phyloP scores from a whole-genome alignment of 2,329 filamentous ascomycete species.

The Aspergillus ustus region DNA sequence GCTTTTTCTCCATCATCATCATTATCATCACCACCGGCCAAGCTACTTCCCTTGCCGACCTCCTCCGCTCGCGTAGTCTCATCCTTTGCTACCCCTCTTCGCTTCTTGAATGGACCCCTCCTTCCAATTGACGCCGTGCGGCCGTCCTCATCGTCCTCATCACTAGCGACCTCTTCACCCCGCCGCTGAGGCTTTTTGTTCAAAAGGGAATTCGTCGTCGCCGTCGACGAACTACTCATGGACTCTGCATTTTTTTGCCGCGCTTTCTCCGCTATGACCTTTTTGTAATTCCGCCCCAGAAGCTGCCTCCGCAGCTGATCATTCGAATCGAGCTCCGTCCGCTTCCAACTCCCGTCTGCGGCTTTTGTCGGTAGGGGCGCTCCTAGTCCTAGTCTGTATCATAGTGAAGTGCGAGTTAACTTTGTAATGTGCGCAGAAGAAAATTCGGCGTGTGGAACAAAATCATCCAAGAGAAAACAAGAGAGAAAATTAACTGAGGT shows the following conservation, averaged over 20 bases:
- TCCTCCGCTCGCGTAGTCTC: conserved; percentile 1
- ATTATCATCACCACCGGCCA: conserved; percentile 12
- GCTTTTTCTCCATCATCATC: conserved; percentile 10
- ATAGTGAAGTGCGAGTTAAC: neutral
- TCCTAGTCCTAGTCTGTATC: conserved; percentile 52
- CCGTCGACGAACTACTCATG: neutral
- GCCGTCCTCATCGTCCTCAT: conserved; percentile 48
- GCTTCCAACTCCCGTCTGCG: conserved; percentile 46
- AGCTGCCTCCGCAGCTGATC: conserved; percentile 52
- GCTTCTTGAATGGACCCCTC: conserved; percentile 26
- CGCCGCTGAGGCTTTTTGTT: neutral
- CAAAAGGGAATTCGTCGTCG: neutral
- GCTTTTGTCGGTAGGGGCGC: conserved; percentile 50
- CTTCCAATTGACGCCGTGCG: conserved; percentile 45
- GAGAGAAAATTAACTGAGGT: neutral
- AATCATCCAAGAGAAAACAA: conserved; percentile 8
- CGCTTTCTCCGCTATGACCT: conserved; percentile 47
- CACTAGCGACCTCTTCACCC: conserved; percentile 15
- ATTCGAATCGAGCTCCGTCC: conserved; percentile 46
- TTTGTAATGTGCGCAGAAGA: neutral
- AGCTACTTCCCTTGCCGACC: neutral
- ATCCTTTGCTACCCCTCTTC: conserved; percentile 11
- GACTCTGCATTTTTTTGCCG: conserved; percentile 35
- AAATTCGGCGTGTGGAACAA: neutral
- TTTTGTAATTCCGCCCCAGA: conserved; percentile 48